Evolutionary conservation across 2,329 filamentous ascomycete species (phyloP).

Genomic region (Aspergillus thermomutatus): DNA sequence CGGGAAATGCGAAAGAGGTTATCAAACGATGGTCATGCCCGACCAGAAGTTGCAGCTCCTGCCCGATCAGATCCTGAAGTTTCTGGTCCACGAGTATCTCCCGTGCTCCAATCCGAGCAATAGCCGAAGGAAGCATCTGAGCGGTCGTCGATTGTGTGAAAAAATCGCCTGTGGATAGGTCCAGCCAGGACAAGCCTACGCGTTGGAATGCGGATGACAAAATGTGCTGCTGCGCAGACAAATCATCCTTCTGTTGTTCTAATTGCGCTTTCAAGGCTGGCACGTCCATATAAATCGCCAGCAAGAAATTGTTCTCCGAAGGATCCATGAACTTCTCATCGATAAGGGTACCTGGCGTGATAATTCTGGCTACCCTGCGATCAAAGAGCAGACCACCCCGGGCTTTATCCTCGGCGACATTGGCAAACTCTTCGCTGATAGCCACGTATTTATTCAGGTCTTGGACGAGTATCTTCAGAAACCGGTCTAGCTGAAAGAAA

Average conservation of each 20-base stretch:
- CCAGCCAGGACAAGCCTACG: constrained; percentile 86
- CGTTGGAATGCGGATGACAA: constrained; percentile 36
- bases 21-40: constrained; percentile 73
- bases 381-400: constrained; percentile 82
- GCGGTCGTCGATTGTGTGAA: constrained; percentile 75
- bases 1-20: constrained; percentile 61
- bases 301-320: constrained; percentile 86
- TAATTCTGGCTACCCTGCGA: constrained; percentile 76
- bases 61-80: constrained; percentile 55
- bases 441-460: constrained; percentile 89
- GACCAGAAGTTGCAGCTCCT: constrained; percentile 64
- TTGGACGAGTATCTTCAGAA: constrained; percentile 87
- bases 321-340: constrained; percentile 98
- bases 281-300: constrained; percentile 66
- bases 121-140: constrained; percentile 68
- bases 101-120: constrained; percentile 77
- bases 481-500: constrained; percentile 86
- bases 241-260: constrained; percentile 17
- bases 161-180: constrained; percentile 92
- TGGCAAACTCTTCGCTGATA: constrained; percentile 87
- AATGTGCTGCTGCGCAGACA: constrained; percentile 26
- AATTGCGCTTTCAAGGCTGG: constrained; percentile 16
- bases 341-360: constrained; percentile 92
- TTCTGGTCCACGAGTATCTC: constrained; percentile 77
- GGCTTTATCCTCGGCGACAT: constrained; percentile 64